Evolutionary conservation across 805 yeast genomes (phyloP).

Genomic region (Yamadazyma paraphyllophila): DNA sequence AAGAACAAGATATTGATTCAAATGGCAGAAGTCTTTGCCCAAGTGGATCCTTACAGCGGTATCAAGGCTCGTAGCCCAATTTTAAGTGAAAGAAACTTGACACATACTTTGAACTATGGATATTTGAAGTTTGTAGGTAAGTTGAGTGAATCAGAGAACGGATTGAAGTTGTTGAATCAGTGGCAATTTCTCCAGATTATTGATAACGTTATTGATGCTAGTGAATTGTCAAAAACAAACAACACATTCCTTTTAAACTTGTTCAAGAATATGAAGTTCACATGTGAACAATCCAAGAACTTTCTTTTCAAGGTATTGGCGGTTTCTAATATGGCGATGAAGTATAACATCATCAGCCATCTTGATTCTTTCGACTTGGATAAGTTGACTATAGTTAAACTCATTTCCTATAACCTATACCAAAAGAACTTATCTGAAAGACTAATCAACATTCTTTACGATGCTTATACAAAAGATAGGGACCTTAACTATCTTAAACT

Average conservation of each 20-base stretch:
- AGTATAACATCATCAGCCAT: constrained; percentile 26
- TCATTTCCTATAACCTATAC: constrained; percentile 8
- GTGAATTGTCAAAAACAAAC: constrained; percentile 25
- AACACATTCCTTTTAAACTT: constrained; percentile 58
- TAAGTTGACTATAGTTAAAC: constrained; percentile 3
- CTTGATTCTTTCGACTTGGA: constrained; percentile 7
- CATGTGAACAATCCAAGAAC: constrained; percentile 2
- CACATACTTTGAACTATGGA: constrained; percentile 67
- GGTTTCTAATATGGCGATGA: constrained; percentile 50
- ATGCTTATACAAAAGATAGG: constrained; percentile 12
- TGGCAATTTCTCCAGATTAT: constrained; percentile 85
- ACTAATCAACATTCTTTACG: constrained; percentile 1
- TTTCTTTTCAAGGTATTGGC: constrained; percentile 66
- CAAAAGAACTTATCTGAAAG: constrained; percentile 9
- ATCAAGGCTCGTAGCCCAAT: constrained; percentile 71
- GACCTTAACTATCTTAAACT: constrained; percentile 48
- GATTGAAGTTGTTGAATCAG: constrained; percentile 66
- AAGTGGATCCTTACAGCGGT: constrained; percentile 77
- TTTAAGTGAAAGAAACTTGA: constrained; percentile 57
- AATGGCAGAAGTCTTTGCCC: constrained; percentile 84
- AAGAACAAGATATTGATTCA: constrained; percentile 83
- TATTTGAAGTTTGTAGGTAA: constrained; percentile 79
- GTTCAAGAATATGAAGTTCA: constrained; percentile 33
- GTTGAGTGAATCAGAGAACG: constrained; percentile 56
- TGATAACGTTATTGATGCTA: constrained; percentile 61